Base-by-base conservation (phyloP, 2,329 filamentous ascomycete genomes). In the Pseudogymnoascus sp. region DNA sequence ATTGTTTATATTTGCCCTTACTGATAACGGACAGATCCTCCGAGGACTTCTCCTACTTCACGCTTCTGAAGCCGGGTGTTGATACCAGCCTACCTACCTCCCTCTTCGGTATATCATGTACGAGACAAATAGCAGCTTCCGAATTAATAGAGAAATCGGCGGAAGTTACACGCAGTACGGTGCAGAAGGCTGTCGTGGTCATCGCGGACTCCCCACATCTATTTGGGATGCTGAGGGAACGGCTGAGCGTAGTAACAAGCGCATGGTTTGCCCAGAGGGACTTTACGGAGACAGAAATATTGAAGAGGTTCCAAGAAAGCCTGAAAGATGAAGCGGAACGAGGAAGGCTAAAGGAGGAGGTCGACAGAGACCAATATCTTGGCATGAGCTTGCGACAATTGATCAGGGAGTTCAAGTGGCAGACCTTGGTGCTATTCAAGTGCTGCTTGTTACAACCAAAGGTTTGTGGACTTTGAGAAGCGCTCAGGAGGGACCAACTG, bases 11-110 rank as follows among this genome's bases (percentile, higher is more conserved):
- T 23, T 63, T 40, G 21, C 16, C 23, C 35, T 40, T 47, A 35
- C 42, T 61, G 69, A 47, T 56, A 12, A 44, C 23, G 28, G 59
- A 35, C 71, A 94, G 90, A 63, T 87, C 90, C 21, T 89, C 88
- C 64, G 94, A 99, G 77, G 94, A 97, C 77, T 99, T 97, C 79
- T 97, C 92, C 61, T 99, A 99, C 78, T 99, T 99, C 75, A 97
- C 93, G 7, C 85, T 99, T 61, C 82, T 91, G 64, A 84, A 85
- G 31, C 85, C 87, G 56, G 81, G 80, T 62, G 80, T 77, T 66
- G 76, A 76, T 61, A 70, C 74, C 18, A 73, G 77, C 35, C 84
- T 87, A 5, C 84, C 86, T 31, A 92, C 90, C 1, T 96, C 91
- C 23, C 84, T 99, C 21, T 99, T 99, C 73, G 94, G 94, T 66